Conservation (phyloP, 2,329 filamentous ascomycete species). For the Daldinia sp. region DNA sequence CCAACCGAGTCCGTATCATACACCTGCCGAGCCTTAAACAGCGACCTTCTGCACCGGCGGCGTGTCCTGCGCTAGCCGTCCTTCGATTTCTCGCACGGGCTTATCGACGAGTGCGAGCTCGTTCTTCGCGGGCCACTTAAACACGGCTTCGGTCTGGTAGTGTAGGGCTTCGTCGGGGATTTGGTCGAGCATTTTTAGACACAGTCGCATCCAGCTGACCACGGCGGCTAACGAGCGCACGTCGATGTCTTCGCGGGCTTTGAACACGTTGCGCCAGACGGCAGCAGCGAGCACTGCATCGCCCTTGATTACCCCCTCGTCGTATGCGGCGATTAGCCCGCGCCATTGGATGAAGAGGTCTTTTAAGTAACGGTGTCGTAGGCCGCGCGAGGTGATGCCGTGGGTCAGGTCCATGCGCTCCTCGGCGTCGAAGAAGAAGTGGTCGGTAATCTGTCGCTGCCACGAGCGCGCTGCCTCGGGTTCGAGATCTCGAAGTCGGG, state of each 20-base stretch:
- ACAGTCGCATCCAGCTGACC: slow-evolving; percentile 64
- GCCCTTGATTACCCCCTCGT: slow-evolving; percentile 79
- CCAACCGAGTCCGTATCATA: background rate
- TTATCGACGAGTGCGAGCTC: slow-evolving; percentile 53
- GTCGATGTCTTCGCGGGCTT: slow-evolving; percentile 66
- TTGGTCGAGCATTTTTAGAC: slow-evolving; percentile 58
- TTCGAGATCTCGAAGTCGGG: slow-evolving; percentile 82
- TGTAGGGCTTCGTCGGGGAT: slow-evolving; percentile 56
- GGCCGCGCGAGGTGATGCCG: slow-evolving; percentile 66
- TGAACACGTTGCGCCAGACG: slow-evolving; percentile 93
- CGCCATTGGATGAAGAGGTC: slow-evolving; percentile 95
- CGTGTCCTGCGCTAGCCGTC: slow-evolving; percentile 41
- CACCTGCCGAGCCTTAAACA: slow-evolving; percentile 10
- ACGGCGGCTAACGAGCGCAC: slow-evolving; percentile 60
- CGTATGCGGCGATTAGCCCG: slow-evolving; percentile 82
- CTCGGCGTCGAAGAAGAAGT: slow-evolving; percentile 92
- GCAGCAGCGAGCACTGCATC: slow-evolving; percentile 82
- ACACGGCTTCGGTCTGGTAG: slow-evolving; percentile 48
- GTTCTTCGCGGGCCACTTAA: slow-evolving; percentile 53
- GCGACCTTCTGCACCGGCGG: slow-evolving; percentile 33
- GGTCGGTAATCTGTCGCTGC: slow-evolving; percentile 91
- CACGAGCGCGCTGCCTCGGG: slow-evolving; percentile 74
- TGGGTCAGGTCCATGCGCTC: slow-evolving; percentile 84
- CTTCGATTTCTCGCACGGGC: slow-evolving; percentile 52
- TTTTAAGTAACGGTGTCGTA: slow-evolving; percentile 75